Evolutionary conservation across 2,329 filamentous ascomycete genomes (phyloP).

Genomic region (Elsinoe australis): DNA sequence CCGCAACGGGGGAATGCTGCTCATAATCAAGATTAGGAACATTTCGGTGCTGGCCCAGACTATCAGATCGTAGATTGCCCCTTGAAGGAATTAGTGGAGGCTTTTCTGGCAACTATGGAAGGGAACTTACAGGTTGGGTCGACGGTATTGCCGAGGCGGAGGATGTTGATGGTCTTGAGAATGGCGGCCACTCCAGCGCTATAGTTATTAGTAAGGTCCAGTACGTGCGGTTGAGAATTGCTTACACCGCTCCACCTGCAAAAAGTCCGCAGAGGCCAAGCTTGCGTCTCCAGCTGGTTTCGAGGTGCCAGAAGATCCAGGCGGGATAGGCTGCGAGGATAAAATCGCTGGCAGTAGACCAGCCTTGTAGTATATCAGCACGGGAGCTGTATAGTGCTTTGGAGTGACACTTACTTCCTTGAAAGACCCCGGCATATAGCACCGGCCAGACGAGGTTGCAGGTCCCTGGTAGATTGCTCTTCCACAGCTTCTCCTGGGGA

Average conservation of each 20-base stretch:
- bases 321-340: conserved; percentile 8
- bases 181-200: conserved; percentile 10
- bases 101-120: neutral
- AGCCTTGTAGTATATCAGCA: neutral
- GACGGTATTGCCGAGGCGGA: neutral
- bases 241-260: conserved; percentile 10
- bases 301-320: conserved; percentile 10
- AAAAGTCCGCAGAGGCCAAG: conserved; percentile 1
- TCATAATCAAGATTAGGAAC: conserved; percentile 13
- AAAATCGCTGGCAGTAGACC: conserved; percentile 10
- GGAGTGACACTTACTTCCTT: neutral
- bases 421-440: conserved; percentile 2
- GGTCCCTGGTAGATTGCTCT: neutral
- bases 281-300: conserved; percentile 12
- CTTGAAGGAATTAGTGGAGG: neutral
- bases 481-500: conserved; percentile 8
- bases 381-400: too few relatives aligned
- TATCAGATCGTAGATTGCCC: neutral
- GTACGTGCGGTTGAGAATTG: neutral
- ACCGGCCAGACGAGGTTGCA: neutral
- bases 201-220: neutral
- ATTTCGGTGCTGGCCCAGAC: conserved; percentile 12
- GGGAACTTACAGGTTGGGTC: conserved; percentile 7
- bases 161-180: conserved; percentile 8
- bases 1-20: conserved; percentile 6